Conservation (phyloP, 2,329 filamentous ascomycete species). For the Pseudogymnoascus sp. region DNA sequence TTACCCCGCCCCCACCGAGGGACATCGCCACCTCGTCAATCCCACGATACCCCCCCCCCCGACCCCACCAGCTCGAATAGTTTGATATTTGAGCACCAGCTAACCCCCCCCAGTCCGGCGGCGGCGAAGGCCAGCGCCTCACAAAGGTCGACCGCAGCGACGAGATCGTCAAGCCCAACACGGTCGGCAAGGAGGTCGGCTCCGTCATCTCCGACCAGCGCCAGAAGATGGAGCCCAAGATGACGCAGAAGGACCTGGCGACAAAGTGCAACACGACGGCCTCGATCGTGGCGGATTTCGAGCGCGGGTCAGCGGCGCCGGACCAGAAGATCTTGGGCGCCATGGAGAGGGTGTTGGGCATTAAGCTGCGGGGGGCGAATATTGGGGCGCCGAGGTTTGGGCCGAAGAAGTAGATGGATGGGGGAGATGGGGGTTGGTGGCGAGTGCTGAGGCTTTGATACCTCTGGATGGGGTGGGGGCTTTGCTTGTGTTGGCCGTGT, state of each 20-base stretch:
- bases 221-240: slow-evolving; percentile 77
- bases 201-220: slow-evolving; percentile 75
- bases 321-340: slow-evolving; percentile 73
- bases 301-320: slow-evolving; percentile 67
- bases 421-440: neutral
- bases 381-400: slow-evolving; percentile 77
- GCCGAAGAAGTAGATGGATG: slow-evolving; percentile 54
- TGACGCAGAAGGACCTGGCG: slow-evolving; percentile 86
- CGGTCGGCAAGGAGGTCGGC: slow-evolving; percentile 71
- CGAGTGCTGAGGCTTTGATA: neutral
- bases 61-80: no score
- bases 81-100: neutral
- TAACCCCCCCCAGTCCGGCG: slow-evolving; percentile 39
- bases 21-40: slow-evolving; percentile 3
- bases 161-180: slow-evolving; percentile 97
- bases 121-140: slow-evolving; percentile 78
- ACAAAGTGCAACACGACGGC: slow-evolving; percentile 84
- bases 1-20: neutral
- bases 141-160: slow-evolving; percentile 97
- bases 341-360: slow-evolving; percentile 79
- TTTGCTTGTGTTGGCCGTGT: neutral
- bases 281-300: slow-evolving; percentile 72
- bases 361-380: slow-evolving; percentile 77
- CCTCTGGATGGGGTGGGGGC: neutral
- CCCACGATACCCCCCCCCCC: slow-evolving; percentile 10